Conservation (phyloP, 495 filamentous ascomycete species). For the Letharia columbiana region DNA sequence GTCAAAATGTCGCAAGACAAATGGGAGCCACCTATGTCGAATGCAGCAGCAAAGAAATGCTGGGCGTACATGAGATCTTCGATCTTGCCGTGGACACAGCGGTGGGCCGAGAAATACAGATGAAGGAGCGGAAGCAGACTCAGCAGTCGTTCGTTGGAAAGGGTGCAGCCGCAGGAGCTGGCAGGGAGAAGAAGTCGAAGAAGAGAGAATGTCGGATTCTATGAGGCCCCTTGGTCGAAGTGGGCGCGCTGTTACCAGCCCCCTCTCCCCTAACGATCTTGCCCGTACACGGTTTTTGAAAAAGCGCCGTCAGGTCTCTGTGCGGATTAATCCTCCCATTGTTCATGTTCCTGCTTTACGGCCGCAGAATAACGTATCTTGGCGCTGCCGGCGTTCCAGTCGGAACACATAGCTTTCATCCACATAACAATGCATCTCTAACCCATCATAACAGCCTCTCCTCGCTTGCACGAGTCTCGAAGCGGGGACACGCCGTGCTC, state of each 20-base stretch:
- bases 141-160: conserved; percentile 29
- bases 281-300: conserved; percentile 10
- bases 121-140: conserved; percentile 30
- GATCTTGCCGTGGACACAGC: conserved; percentile 79
- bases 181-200: conserved; percentile 49
- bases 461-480: neutral
- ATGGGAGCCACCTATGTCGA: conserved; percentile 96
- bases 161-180: conserved; percentile 27
- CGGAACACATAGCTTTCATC: conserved; percentile 19
- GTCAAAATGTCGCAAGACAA: conserved; percentile 71
- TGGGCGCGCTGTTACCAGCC: conserved; percentile 17
- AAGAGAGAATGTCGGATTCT: conserved; percentile 62
- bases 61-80: conserved; percentile 91
- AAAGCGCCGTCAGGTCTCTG: neutral
- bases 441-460: conserved; percentile 11
- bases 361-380: conserved; percentile 2
- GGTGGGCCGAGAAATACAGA: conserved; percentile 41
- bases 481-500: neutral
- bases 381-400: conserved; percentile 10
- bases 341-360: neutral
- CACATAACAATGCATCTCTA: conserved; percentile 13
- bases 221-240: conserved; percentile 33
- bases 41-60: conserved; percentile 96
- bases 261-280: conserved; percentile 34
- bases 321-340: neutral